Evolutionary conservation across 768 basidiomycete genomes (phyloP), one percentile per base, ranked within the genome.

Genomic region (Calocera viscosa): DNA sequence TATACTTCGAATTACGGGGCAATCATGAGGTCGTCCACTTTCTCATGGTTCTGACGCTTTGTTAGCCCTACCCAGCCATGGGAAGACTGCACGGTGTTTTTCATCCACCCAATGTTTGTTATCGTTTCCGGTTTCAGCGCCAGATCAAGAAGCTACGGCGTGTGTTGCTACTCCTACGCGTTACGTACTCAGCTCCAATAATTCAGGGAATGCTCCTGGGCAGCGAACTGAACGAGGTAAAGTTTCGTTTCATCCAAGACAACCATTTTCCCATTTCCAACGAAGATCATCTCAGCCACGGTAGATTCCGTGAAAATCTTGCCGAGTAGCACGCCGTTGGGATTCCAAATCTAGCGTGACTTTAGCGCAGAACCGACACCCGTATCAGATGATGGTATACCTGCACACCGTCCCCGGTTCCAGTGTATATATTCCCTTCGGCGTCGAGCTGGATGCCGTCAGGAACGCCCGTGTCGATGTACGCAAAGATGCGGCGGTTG

Each of bases 401-500:
- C 17, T 70, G 65, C 2, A 83, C 81, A 40, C 87, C 88, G 67
- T 89, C 88, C n/a, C 83, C 86, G 66, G 82, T 83, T 1, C 84
- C 85, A 0, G 84, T 77, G 72, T 84, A 90, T 0, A 90, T 82
- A 69, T 89, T 89, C 0, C 86, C 86, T 0, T 79, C 73, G 2
- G 76, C 76, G 70, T 90, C 89, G 0, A 86, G 78, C 71, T 86
- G 83, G 11, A 89, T 74, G 12, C 88, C 88, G 68, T 89, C 87
- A 5, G 87, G 82, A 33, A 85, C 75, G 0, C 87, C 88, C 24
- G 85, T 78, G 67, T 89, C 88, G 8, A 77, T 72, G 69, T 83
- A 88, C 0, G 87, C 86, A 69, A 90, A 86, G 16, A 88, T 80
- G 2, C 87, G 81, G 26, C 86, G 81, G 71, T 88, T 84, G 53